Base-by-base conservation (phyloP, 345 rosid species). In the Capsella bursapastoris region DNA sequence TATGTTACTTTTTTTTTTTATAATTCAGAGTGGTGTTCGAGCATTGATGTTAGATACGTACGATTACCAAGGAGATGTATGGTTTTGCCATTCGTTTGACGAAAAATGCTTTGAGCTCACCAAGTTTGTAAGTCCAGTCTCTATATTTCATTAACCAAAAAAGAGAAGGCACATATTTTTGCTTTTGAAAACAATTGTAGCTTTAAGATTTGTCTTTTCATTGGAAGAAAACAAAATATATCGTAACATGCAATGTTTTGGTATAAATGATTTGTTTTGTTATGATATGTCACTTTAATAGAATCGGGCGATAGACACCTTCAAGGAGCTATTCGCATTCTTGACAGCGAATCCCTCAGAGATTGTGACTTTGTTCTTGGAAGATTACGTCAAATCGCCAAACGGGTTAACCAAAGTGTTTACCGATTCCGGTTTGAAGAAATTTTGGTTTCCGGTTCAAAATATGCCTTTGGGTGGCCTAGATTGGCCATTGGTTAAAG, bases 11-110 rank as follows among this genome's bases (percentile, higher is more conserved):
- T 18, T 18, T 18, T 18, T 18, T 18, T 18, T 18, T 18, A 18
- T 18, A 18, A 18, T 18, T 18, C 18, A 18, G 90, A 86, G 84
- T 64, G 90, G 90, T 69, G 90, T 78, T 73, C 82, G 89, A 78
- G 89, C 82, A 18, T 77, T 88, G 71, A 85, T 86, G 93, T 80
- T 88, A 49, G 89, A 86, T 69, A 78, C 84, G 0, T 86, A 88
- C 37, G 93, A 88, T 78, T 88, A 85, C 52, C 41, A 71, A 34
- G 88, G 74, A 56, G 90, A 84, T 28, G 78, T 88, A 8, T 86
- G 90, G 93, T 58, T 85, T 50, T 88, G 93, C 25, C 93, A 89
- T 81, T 86, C 91, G 2, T 76, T 85, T 50, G 57, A 77, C 1
- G 48, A 76, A 53, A 25, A 80, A 49, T 88, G 93, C 53, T 57